These are phyloP conservation scores for Fusarium mundagurra DNA, from an alignment of 2,329 filamentous ascomycete species.

Conservation along the genomic window DNA sequence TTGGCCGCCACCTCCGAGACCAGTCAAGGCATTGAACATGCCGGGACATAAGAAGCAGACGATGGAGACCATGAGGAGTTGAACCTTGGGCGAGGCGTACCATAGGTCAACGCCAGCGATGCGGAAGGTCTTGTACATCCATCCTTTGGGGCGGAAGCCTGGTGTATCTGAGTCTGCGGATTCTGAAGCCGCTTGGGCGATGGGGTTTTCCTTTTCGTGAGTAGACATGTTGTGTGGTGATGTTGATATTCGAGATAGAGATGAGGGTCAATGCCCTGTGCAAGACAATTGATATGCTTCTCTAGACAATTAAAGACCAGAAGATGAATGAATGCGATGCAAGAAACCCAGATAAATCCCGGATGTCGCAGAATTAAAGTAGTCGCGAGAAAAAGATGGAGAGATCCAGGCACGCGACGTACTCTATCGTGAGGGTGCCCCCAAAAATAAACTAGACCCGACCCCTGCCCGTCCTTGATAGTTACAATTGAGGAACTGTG, in stretches of 20 bases:
- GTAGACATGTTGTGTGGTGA: conserved; percentile 39
- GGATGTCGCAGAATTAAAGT: conserved; percentile 31
- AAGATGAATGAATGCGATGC: neutral
- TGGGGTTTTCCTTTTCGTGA: conserved; percentile 39
- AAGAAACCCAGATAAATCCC: neutral
- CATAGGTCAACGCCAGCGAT: conserved; percentile 66
- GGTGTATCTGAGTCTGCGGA: conserved; percentile 12
- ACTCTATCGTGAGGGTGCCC: conserved; percentile 2
- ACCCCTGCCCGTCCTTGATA: conserved; percentile 16
- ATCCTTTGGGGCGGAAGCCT: conserved; percentile 58
- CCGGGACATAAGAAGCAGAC: conserved; percentile 72
- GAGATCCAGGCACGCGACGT: conserved; percentile 25
- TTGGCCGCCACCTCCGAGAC: conserved; percentile 69
- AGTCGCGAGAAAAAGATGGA: conserved; percentile 19
- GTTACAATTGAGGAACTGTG: neutral
- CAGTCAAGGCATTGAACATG: conserved; percentile 76
- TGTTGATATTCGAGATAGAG: neutral
- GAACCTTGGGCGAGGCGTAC: conserved; percentile 78
- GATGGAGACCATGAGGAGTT: conserved; percentile 73
- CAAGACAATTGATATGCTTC: neutral
- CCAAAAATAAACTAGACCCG: conserved; percentile 35
- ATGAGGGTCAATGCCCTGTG: conserved; percentile 13
- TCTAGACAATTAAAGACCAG: neutral
- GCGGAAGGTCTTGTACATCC: conserved; percentile 74
- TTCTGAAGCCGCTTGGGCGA: conserved; percentile 32